Base-by-base conservation (phyloP, 257 asterid species). In the Penstemon davidsonii region DNA sequence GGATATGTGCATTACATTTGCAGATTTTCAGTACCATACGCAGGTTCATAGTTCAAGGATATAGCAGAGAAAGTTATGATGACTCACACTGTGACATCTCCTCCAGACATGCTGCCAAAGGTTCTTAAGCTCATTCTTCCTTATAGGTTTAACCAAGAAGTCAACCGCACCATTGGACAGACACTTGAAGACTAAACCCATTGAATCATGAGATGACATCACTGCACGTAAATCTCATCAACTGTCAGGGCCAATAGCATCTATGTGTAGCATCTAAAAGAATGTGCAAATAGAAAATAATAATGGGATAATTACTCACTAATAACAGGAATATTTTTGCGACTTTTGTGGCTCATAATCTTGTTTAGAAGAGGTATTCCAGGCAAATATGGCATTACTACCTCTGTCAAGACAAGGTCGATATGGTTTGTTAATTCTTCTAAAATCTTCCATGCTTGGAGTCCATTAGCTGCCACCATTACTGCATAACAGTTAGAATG, bases 31-130 rank as follows among this genome's bases (percentile, higher is more conserved):
- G 18, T 15, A 15, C 18, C 18, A 15, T 15, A 15, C 18, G 18
- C 18, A 15, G 18, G 18, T 15, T 15, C 18, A 15, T 15, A 62
- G 67, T 62, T 59, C 19, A 18, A 47, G 60, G 50, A 68, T 62
- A 43, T 44, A 36, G 33, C 33, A 25, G 1, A 25, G 33, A 59
- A 64, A 55, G 44, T 40, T 36, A 63, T 7, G 68, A 79, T 18
- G 64, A 80, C 97, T 86, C 75, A 89, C 95, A 71, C 92, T 88
- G 68, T 87, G 96, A 81, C 96, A 88, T 81, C 92, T 81, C 78
- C 97, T 86, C 98, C 98, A 93, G 54, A 88, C 87, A 37, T 93
- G 98, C 85, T 90, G 97, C 98, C 98, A 93, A 44, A 93, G 90
- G 79, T 80, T 93, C 82, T 93, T 90, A 57, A 93, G 89, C 85